Base-by-base conservation (phyloP, 192 early-diverging fungal species). In the Cladochytrium replicatum region DNA sequence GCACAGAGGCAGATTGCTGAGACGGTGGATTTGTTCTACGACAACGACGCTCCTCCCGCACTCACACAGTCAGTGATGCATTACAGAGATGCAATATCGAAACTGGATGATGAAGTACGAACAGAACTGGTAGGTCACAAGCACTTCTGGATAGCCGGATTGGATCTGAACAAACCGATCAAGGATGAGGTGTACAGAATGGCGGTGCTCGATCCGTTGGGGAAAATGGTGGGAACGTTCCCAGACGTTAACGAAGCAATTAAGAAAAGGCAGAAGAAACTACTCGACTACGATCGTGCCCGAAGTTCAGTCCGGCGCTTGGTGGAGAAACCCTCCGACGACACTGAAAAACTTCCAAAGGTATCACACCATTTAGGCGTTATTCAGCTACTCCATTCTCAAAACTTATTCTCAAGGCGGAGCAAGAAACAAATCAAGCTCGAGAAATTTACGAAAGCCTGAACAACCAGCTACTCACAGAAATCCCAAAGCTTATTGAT, bases 211-310 rank as follows among this genome's bases (percentile, higher is more conserved):
- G 84, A 97, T 34, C 94, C 96, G 1, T 64, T 99, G 41, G 86
- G 85, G 22, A 78, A 85, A 48, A 84, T 88, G 58, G 58, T 63
- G 22, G 69, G 78, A 72, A 43, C 92, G 45, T 83, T 99, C 52
- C 93, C 96, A 2, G 90, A 93, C 48, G 80, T 94, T 54, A 91
- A 93, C 61, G 87, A 92, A 54, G 83, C 86, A 13, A 88, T 93
- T 23, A 89, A 85, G 61, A 83, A 88, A 50, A 81, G 94, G 29
- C 70, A 86, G 41, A 84, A 86, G 52, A 91, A 93, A 54, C 55
- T 90, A 17, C 68, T 92, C 5, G 96, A 99, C 55, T 88, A 94
- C 57, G 96, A 99, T 52, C 67, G 79, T 29, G 67, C 76, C 4
- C 66, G 77, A 6, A 74, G 75, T 11, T 79, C 76, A 55, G 79